Evolutionary conservation across 129 eudicot species (phyloP), one percentile per base, ranked within the genome.

Genomic region (Flaveria sonorensis): DNA sequence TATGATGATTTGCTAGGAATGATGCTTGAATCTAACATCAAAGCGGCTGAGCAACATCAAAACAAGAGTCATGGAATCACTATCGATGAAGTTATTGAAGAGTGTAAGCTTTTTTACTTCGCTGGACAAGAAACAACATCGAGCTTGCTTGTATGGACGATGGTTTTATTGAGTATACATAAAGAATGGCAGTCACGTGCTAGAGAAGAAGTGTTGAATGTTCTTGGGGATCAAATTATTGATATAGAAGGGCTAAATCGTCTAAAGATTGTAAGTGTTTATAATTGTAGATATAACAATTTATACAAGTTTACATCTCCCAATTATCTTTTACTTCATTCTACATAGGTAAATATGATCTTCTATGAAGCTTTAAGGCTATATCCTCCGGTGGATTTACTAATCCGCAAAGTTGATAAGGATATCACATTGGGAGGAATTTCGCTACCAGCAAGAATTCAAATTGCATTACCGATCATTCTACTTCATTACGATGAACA

Each of bases 81-180:
- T 8, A 71, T 65, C 21, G 15, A 76, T 10, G 87, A 84, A 43
- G 72, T 84, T 43, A 80, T 84, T 16, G 82, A 76, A 8, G 85
- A 84, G 70, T 84, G 88, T 67, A 81, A 72, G 46, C 65, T 84
- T 2, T 81, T 84, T 42, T 84, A 81, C 68, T 80, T 84, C 56
- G 84, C 84, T 19, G 84, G 87, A 24, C 87, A 84, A 72, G 87
- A 84, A 61, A 84, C 83, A 8, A 84, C 87, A 0, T 46, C 87
- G 32, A 60, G 68, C 68, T 70, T 84, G 75, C 75, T 84, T 20
- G 81, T 81, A 47, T 81, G 82, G 87, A 83, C 87, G 2, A 69
- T 83, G 84, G 46, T 80, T 48, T 72, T 80, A 21, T 66, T 84
- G 11, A 56, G 82, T 30, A 64, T 69, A 30, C 84, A 84, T 65